Base-by-base conservation (phyloP, 768 basidiomycete species). In the Boletus barrowsii region DNA sequence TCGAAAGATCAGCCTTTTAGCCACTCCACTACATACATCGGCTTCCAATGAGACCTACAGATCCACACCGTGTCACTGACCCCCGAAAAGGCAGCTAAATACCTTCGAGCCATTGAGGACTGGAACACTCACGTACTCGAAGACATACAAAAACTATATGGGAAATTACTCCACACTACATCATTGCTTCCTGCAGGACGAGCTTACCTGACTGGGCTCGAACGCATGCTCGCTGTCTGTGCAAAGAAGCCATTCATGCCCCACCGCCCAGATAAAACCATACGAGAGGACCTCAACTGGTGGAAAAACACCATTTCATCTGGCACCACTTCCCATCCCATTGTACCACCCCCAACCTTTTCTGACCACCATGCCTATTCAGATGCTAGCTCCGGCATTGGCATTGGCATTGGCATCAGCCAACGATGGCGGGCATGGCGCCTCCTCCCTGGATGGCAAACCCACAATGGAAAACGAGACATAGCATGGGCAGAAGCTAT, bases 181-280 rank as follows among this genome's bases (percentile, higher is more conserved):
- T 45, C 63, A 1, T 59, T 76, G 0, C 35, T 75, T 3, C 71
- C 71, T 1, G 30, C 2, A 24, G 72, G 70, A 10, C 64, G 72
- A 0, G 73, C 78, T 1, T 77, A 75, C 57, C 69, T 81, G 51
- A 77, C 73, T 40, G 43, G 47, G n/a, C 54, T 81, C 18, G 74
- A 80, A 53, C n/a, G 62, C 53, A 72, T 79, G 64, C 47, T 80
- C 0, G 56, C 60, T 0, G 30, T 64, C 0, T 72, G 62, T 47
- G 3, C 41, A 29, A 13, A 68, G 10, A 43, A 61, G 58, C 76
- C 74, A n/a, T 72, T 73, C 66, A 39, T 60, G 33, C 74, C 65
- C 10, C 67, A 57, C 4, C 20, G 18, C 0, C 47, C 60, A 0
- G 40, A 39, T 0, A 59, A 61, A 32, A 1, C 5, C 3, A 50